Evolutionary conservation across 2,329 filamentous ascomycete genomes (phyloP), one percentile per base, ranked within the genome.

Genomic region (Cryphonectria carpinicola): DNA sequence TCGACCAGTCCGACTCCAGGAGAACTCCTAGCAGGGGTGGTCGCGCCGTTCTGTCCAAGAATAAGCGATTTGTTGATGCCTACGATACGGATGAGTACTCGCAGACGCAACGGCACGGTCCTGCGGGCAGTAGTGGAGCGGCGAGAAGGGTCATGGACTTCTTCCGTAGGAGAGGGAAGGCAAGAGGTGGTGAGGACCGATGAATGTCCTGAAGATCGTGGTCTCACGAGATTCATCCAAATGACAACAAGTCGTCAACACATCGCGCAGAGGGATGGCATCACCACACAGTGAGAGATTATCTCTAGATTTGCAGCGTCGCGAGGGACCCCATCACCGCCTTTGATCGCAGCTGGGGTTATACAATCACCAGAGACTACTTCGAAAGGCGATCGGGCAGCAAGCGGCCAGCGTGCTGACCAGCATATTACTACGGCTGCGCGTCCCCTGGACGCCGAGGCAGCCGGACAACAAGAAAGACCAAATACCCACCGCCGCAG

Each of bases 81-180:
- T 98, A 97, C 79, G 94, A 97, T 72, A 88, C 90, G 73, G 92
- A 93, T 75, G 87, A 89, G 65, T 87, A 86, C 73, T 85, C 83
- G 62, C 86, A 83, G 74, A 65, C 67, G 37, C 67, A 68, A 19
- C 62, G 71, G 6, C 85, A 86, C 67, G 88, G 90, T 67, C 90
- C 94, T 77, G 90, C 90, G 43, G 95, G 95, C 61, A 97, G 93
- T 80, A 95, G 91, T 74, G 93, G 93, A 70, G 93, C 94, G 3
- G 94, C 95, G 19, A 92, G 95, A 79, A 90, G 94, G 78, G 96
- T 99, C 54, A 98, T 99, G 95, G 95, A 99, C 82, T 97, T 98
- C 81, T 99, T 99, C 85, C 88, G 96, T 76, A 88, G 95, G 80
- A 89, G 95, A 79, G 93, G 93, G 69, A 94, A 92, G 82, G 93